A percentile compares a stretch with the other conserved stretches of the same genome.
Evolutionary conservation across 2,329 filamentous ascomycete genomes (phyloP).

Genomic region (Piedraia hortae): DNA sequence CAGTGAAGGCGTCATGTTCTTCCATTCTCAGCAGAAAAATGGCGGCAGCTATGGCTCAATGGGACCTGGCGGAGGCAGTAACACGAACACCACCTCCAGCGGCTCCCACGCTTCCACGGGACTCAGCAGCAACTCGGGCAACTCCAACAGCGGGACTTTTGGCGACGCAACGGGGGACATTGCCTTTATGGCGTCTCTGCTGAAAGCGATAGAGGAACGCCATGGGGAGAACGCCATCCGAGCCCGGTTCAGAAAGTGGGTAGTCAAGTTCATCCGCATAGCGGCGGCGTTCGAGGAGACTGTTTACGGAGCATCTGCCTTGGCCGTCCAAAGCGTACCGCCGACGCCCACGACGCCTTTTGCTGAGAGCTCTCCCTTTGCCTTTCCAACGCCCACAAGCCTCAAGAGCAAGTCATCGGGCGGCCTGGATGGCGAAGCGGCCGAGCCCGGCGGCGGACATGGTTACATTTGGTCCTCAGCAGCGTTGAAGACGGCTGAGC

Average conservation of each 20-base stretch:
- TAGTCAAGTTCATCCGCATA: constrained; percentile 78
- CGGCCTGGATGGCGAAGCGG: constrained; percentile 1
- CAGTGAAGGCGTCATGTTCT: constrained; percentile 66
- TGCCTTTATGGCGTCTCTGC: constrained; percentile 66
- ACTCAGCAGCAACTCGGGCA: constrained; percentile 13
- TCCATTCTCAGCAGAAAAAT: constrained; percentile 32
- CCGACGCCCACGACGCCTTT: constrained; percentile 1
- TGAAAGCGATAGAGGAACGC: constrained; percentile 56
- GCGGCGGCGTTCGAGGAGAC: constrained; percentile 84
- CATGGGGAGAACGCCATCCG: constrained; percentile 76
- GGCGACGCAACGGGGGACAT: constrained; percentile 60
- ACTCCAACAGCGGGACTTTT: constrained; percentile 7
- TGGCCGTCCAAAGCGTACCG: too few relatives aligned
- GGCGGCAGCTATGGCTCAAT: constrained; percentile 2
- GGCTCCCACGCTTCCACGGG: constrained; percentile 9
- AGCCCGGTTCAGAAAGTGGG: constrained; percentile 80
- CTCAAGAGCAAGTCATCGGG: too few relatives aligned
- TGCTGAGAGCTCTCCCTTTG: constrained; percentile 1
- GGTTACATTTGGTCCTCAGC: constrained; percentile 92
- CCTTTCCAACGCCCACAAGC: background rate
- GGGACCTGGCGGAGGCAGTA: constrained; percentile 6
- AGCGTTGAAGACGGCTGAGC: constrained; percentile 48
- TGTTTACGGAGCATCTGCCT: constrained; percentile 74
- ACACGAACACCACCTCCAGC: constrained; percentile 1
- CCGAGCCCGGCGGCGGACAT: constrained; percentile 28